Evolutionary conservation across 2,329 filamentous ascomycete species (phyloP).

Genomic region (Domatiomyces globalis): DNA sequence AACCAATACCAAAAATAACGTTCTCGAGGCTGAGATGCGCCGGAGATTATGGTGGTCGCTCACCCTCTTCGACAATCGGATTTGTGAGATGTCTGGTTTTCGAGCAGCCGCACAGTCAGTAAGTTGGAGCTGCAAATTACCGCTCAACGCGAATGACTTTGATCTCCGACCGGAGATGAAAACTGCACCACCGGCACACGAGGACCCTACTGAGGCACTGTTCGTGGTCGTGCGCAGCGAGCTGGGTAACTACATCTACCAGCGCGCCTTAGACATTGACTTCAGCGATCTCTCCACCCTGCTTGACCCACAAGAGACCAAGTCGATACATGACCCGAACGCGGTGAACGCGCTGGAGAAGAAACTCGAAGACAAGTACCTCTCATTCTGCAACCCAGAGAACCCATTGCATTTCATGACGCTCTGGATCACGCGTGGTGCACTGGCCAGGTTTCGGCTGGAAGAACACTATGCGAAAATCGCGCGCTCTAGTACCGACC

Average conservation of each 20-base stretch:
- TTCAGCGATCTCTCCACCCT: constrained; percentile 32
- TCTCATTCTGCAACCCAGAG: constrained; percentile 28
- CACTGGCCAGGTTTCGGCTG: constrained; percentile 37
- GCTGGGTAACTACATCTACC: constrained; percentile 28
- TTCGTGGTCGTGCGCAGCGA: constrained; percentile 33
- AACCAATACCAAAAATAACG: constrained; percentile 27
- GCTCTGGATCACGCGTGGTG: constrained; percentile 31
- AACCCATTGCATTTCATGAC: constrained; percentile 36
- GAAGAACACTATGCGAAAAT: constrained; percentile 33
- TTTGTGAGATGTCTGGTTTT: constrained; percentile 50
- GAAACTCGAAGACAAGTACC: constrained; percentile 30
- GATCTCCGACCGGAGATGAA: constrained; percentile 30
- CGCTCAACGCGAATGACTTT: constrained; percentile 31
- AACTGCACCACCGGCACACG: constrained; percentile 18
- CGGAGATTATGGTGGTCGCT: constrained; percentile 62
- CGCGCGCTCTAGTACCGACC: constrained; percentile 10
- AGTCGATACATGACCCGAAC: constrained; percentile 26
- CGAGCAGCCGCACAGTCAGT: constrained; percentile 26
- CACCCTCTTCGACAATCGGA: constrained; percentile 52
- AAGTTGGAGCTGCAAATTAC: constrained; percentile 31
- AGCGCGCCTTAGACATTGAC: constrained; percentile 31
- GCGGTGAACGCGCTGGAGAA: constrained; percentile 18
- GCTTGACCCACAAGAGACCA: constrained; percentile 11
- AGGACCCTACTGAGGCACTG: constrained; percentile 27
- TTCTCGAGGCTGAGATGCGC: constrained; percentile 55